Conservation (phyloP, 2,329 filamentous ascomycete species). For the Penicillium digitatum region DNA sequence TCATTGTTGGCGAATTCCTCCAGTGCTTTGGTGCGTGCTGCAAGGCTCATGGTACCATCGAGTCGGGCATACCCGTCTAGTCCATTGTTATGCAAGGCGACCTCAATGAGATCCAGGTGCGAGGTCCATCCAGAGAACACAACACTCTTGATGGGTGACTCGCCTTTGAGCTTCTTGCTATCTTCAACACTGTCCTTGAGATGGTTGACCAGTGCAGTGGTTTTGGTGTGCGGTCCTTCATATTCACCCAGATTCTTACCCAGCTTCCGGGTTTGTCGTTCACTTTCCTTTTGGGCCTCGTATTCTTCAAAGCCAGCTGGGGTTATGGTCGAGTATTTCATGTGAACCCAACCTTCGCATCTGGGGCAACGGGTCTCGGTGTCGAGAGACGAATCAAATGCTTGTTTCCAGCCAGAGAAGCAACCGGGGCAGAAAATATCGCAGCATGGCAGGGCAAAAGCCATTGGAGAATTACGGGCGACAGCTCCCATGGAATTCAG, state of each 20-base stretch:
- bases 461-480: constrained; percentile 53
- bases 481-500: constrained; percentile 54
- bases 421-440: constrained; percentile 79
- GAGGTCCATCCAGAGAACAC: constrained; percentile 96
- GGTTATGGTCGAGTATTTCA: constrained; percentile 65
- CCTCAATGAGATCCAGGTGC: constrained; percentile 85
- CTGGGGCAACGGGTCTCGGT: constrained; percentile 60
- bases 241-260: constrained; percentile 66
- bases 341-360: constrained; percentile 62
- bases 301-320: constrained; percentile 52
- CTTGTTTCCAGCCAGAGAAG: constrained; percentile 57
- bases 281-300: constrained; percentile 53
- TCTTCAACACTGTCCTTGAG: constrained; percentile 62
- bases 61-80: constrained; percentile 68
- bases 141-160: constrained; percentile 83
- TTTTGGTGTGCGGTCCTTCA: constrained; percentile 86
- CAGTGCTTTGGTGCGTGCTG: constrained; percentile 69
- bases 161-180: constrained; percentile 49
- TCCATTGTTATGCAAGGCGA: constrained; percentile 61
- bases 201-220: constrained; percentile 72
- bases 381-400: constrained; percentile 47
- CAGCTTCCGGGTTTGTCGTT: constrained; percentile 50
- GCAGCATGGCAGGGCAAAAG: constrained; percentile 77
- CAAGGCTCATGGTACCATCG: constrained; percentile 81
- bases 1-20: constrained; percentile 71